These are phyloP conservation scores for Nectriaceae sp. DNA, from an alignment of 2,329 filamentous ascomycete genomes.

Conservation along the genomic window DNA sequence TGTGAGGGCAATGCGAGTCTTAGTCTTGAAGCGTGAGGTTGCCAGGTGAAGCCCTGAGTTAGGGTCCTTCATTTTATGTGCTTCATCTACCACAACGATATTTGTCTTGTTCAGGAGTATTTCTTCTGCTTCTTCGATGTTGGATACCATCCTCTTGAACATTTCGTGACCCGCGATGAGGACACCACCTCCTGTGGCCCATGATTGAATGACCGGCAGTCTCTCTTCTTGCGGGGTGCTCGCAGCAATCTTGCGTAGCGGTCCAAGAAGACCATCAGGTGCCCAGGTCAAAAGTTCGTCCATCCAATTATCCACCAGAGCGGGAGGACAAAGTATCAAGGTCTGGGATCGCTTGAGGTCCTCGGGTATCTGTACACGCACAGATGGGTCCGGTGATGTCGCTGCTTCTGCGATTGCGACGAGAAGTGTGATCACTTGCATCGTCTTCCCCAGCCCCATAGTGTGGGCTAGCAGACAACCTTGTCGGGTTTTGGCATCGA, in stretches of 20 bases:
- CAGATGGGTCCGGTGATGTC: conserved; percentile 54
- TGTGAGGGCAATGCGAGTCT: conserved; percentile 77
- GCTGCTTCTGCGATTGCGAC: conserved; percentile 70
- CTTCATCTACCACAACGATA: conserved; percentile 83
- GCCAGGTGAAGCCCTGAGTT: conserved; percentile 52
- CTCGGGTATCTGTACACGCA: conserved; percentile 68
- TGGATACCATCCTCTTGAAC: conserved; percentile 49
- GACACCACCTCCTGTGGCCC: conserved; percentile 68
- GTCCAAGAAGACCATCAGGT: conserved; percentile 55
- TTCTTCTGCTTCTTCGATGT: conserved; percentile 36
- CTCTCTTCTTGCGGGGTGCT: conserved; percentile 40
- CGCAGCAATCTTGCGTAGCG: conserved; percentile 56
- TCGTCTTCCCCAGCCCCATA: conserved; percentile 91
- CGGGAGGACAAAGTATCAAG: conserved; percentile 74
- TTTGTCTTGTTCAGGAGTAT: conserved; percentile 63
- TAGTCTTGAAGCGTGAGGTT: conserved; percentile 63
- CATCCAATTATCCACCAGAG: conserved; percentile 78
- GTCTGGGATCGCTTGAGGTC: conserved; percentile 63
- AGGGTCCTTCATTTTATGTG: conserved; percentile 75
- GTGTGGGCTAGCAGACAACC: conserved; percentile 85
- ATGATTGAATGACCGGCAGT: conserved; percentile 50
- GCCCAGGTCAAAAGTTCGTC: conserved; percentile 77
- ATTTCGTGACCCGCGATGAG: conserved; percentile 76
- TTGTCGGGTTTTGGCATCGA: conserved; percentile 57
- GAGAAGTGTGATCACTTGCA: conserved; percentile 87